phyloP scores from a whole-genome alignment of 2,329 filamentous ascomycete genomes.

The Pyrenophora tritici-repentis region DNA sequence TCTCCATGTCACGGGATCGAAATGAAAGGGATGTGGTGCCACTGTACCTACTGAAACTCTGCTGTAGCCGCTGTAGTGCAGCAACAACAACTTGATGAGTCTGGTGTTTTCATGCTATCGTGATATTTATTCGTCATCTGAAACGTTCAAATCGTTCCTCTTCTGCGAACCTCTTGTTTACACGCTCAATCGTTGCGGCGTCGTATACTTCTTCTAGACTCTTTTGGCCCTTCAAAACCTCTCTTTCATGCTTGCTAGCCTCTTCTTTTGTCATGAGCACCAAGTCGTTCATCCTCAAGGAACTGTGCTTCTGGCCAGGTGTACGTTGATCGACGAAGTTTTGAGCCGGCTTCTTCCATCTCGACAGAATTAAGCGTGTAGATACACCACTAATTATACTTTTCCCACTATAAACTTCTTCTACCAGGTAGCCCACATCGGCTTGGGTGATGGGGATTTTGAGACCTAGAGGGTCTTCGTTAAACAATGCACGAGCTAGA shows the following conservation, averaged over 20 bases:
- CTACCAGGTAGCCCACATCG: conserved; percentile 85
- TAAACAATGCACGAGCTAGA: conserved; percentile 61
- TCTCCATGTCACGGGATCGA: neutral
- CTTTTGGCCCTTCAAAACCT: conserved; percentile 73
- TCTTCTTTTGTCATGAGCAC: conserved; percentile 96
- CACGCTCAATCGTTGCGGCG: conserved; percentile 65
- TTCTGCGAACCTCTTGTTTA: conserved; percentile 70
- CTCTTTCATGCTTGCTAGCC: conserved; percentile 75
- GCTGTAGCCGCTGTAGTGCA: neutral
- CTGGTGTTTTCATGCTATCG: neutral
- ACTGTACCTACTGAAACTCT: neutral
- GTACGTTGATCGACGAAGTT: conserved; percentile 69
- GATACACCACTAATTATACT: conserved; percentile 82
- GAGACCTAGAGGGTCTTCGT: conserved; percentile 68
- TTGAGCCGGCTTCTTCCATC: conserved; percentile 72
- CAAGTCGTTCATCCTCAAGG: conserved; percentile 69
- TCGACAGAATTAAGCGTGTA: conserved; percentile 76
- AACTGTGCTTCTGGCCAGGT: conserved; percentile 78
- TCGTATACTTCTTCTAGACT: conserved; percentile 75
- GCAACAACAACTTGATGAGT: neutral
- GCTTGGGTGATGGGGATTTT: conserved; percentile 77
- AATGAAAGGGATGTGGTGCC: neutral
- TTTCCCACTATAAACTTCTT: conserved; percentile 84
- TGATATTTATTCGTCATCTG: conserved; percentile 40
- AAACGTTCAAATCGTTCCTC: conserved; percentile 62